Conservation (phyloP, 169 alveolate genomes). For the Amoebophrya sp. region DNA sequence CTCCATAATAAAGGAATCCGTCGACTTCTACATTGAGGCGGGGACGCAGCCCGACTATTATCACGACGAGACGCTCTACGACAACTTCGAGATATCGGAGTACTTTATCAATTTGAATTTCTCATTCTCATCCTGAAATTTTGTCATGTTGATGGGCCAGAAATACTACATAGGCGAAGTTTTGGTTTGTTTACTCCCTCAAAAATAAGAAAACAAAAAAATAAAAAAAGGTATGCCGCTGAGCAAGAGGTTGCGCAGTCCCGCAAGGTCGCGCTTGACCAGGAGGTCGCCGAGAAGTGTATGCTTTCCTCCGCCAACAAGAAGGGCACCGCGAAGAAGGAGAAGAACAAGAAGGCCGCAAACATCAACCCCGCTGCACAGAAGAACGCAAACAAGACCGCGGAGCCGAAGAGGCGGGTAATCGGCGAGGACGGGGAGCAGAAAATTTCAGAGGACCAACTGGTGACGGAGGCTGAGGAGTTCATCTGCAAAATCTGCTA, state of each 20-base stretch:
- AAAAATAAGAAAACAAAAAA: too few species aligned
- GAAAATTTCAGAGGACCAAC: neutral
- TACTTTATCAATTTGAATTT: neutral
- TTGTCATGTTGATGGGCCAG: too few species aligned
- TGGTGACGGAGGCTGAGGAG: slow-evolving; percentile 8
- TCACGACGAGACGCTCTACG: slow-evolving; percentile 9
- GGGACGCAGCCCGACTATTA: neutral
- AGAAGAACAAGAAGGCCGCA: neutral
- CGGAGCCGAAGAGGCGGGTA: neutral
- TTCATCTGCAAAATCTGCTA: slow-evolving; percentile 19
- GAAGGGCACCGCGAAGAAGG: too few species aligned
- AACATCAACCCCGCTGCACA: neutral
- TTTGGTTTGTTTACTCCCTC: too few species aligned
- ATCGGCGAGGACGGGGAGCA: neutral
- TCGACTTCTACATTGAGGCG: neutral
- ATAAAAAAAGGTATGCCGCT: neutral
- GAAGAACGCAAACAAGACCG: neutral
- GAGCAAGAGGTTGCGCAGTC: neutral
- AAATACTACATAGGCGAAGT: too few species aligned
- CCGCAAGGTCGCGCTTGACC: neutral
- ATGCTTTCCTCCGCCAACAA: too few species aligned
- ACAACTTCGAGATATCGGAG: neutral
- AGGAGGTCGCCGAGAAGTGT: neutral
- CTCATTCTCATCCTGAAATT: too few species aligned
- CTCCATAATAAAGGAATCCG: neutral